Conservation (phyloP, 345 rosid species). For the Ceriops decandra region DNA sequence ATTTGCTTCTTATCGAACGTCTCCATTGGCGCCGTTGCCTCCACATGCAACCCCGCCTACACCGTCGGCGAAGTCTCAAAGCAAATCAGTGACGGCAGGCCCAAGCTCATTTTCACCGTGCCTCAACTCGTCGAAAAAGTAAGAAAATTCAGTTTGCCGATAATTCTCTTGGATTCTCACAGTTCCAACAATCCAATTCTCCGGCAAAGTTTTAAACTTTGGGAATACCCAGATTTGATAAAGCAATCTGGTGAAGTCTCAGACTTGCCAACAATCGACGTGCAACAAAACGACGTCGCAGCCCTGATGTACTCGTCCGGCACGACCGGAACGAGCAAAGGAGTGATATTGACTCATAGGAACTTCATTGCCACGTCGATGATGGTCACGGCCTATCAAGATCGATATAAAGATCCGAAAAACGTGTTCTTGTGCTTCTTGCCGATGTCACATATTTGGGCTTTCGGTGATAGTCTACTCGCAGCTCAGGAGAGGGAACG, state of each 20-base stretch:
- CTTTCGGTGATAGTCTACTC: conserved; percentile 11
- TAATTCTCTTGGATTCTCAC: conserved; percentile 15
- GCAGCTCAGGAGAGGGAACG: conserved; percentile 31
- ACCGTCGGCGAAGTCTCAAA: conserved; percentile 25
- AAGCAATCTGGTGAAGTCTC: not conserved
- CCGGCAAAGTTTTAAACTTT: not conserved
- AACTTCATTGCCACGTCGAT: conserved; percentile 18
- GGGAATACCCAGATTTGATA: conserved; percentile 11
- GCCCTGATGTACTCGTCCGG: conserved; percentile 42
- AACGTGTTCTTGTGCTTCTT: conserved; percentile 25
- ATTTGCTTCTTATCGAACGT: conserved; percentile 33
- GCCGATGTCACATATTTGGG: conserved; percentile 27
- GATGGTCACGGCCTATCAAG: conserved; percentile 41
- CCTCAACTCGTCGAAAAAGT: conserved; percentile 12
- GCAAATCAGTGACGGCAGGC: conserved; percentile 32
- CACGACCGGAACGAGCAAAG: conserved; percentile 42
- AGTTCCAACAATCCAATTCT: not conserved
- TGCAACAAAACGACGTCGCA: conserved; percentile 31
- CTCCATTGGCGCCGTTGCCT: conserved; percentile 34
- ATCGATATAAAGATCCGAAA: conserved; percentile 7
- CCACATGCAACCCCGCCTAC: conserved; percentile 31
- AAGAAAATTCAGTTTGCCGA: conserved; percentile 6
- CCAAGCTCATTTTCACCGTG: conserved; percentile 18
- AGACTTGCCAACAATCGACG: not conserved
- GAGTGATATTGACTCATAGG: conserved; percentile 36